Evolutionary conservation across 148 eudicot genomes (phyloP), one percentile per base, ranked within the genome.

Genomic region (Rhododendron ovatum): DNA sequence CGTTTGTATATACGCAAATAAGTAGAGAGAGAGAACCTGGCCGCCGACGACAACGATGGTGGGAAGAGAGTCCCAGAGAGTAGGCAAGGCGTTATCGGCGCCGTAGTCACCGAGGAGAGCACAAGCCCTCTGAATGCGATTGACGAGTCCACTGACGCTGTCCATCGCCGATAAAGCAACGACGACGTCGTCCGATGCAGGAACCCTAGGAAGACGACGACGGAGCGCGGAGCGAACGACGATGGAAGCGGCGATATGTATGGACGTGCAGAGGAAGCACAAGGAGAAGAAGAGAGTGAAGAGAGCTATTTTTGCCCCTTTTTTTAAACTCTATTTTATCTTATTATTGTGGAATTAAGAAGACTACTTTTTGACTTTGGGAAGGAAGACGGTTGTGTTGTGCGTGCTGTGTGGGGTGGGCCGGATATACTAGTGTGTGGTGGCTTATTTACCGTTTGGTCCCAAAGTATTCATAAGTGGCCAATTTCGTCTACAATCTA

Each of bases 41-140:
- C 96, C 96, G 13, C 96, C 95, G 76, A 94, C 91, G 87, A 91
- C 96, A 80, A 89, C 93, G 75, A 94, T 85, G 55, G 96, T 87
- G 15, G 96, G 96, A 28, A 94, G 93, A 79, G 91, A 85, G 78
- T 89, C 91, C 90, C 91, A 92, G 45, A 41, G 89, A 85, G 93
- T 81, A 48, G 94, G 89, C 86, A 92, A 78, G 17, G 90, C 86
- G 12, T 67, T 86, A 26, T 86, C 88, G 35, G 76, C 86, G 78
- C 86, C 91, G 57, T 84, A 69, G 48, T 93, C 94, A 37, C 90
- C 91, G 48, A 94, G 83, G 39, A 85, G 89, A 8, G 95, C 83
- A 51, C 89, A 94, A 7, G 90, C 93, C 65, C 82, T 87, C 78
- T 93, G 93, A 17, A 94, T 86, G 10, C 91, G 83, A 85, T 90